Base-by-base conservation (phyloP, 2,329 filamentous ascomycete genomes). In the Microdochium bolleyi region DNA sequence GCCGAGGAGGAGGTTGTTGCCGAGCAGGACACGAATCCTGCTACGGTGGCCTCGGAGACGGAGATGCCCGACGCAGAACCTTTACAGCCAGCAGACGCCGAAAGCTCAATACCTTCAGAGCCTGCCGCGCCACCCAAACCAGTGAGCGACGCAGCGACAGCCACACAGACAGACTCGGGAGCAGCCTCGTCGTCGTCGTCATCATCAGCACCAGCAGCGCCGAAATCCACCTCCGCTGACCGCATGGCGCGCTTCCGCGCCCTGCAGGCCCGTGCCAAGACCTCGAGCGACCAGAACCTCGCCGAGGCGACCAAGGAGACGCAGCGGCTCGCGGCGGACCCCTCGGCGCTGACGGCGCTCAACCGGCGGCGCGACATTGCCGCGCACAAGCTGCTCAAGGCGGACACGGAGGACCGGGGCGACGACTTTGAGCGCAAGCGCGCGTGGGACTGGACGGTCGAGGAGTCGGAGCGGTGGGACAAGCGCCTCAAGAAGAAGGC, bases 391-490 rank as follows among this genome's bases (percentile, higher is more conserved):
- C 82, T 99, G 0, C 79, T 96, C 46, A 96, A 96, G 74, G 89
- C 91, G 3, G 91, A 96, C 62, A 85, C 91, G 1, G 89, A 92
- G 67, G 89, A 89, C 19, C 76, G 79, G 0, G 91, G 91, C 32
- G 90, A 89, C 52, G 94, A 97, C 69, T 99, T 97, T 65, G 94
- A 99, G 77, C 88, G 94, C 60, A 96, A 97, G 73, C 85, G 94
- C 41, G 94, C 94, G 1, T 99, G 94, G 94, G 94, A 97, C 73
- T 99, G 94, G 89, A 99, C 94, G 1, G 76, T 92, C 7, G 94
- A 99, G 58, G 94, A 99, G 72, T 88, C 84, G 61, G 94, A 96
- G 73, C 83, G 81, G 60, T 99, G 94, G 94, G 94, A 99, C 70
- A 87, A 86, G 73, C 85, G 92, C 30, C 74, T 95, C 68, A 88